Evolutionary conservation across 345 rosid species (phyloP).

Genomic region (Bruguiera parviflora): DNA sequence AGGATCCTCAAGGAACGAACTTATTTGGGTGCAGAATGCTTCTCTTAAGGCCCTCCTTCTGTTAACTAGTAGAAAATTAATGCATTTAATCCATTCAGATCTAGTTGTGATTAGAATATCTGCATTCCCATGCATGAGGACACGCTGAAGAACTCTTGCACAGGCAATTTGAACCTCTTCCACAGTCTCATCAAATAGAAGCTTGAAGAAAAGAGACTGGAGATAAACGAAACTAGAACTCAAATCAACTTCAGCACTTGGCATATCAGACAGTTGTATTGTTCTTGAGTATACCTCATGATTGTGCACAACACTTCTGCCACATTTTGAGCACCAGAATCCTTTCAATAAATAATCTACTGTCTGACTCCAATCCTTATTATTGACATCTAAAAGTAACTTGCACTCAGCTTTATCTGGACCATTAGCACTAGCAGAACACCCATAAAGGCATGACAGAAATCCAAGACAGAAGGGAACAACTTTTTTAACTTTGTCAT

Average conservation of each 20-base stretch:
- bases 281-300: slow-evolving; percentile 31
- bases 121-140: slow-evolving; percentile 57
- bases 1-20: slow-evolving; percentile 50
- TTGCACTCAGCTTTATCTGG: slow-evolving; percentile 48
- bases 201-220: slow-evolving; percentile 53
- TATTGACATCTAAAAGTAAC: slow-evolving; percentile 42
- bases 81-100: slow-evolving; percentile 65
- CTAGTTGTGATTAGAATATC: slow-evolving; percentile 48
- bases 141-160: slow-evolving; percentile 55
- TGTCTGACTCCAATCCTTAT: slow-evolving; percentile 35
- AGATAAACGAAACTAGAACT: slow-evolving; percentile 42
- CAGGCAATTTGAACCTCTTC: slow-evolving; percentile 90
- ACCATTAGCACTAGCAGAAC: slow-evolving; percentile 30
- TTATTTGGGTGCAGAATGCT: slow-evolving; percentile 75
- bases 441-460: slow-evolving; percentile 73
- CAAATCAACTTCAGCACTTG: slow-evolving; percentile 29
- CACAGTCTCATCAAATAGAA: slow-evolving; percentile 66
- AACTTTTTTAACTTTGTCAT: slow-evolving; percentile 53
- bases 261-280: slow-evolving; percentile 31
- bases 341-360: slow-evolving; percentile 55
- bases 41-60: slow-evolving; percentile 70
- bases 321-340: slow-evolving; percentile 85
- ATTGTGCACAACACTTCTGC: slow-evolving; percentile 32
- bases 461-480: slow-evolving; percentile 72
- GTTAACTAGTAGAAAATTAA: slow-evolving; percentile 60